Evolutionary conservation across 768 basidiomycete genomes (phyloP).

Genomic region (Dioszegia crocea): DNA sequence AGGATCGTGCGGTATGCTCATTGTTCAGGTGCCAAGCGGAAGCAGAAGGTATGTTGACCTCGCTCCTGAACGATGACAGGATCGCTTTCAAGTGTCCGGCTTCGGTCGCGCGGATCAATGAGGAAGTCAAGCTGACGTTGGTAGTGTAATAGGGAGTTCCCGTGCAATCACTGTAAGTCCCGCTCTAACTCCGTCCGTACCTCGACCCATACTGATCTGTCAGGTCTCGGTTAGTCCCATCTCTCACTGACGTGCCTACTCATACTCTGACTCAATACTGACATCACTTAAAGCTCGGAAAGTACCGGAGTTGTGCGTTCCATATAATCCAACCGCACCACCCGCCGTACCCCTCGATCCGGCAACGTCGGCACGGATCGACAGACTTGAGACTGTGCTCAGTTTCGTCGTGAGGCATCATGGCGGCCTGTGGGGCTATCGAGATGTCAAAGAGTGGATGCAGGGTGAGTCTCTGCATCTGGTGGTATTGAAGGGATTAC

Average conservation of each 20-base stretch:
- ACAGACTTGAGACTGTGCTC: conserved; percentile 30
- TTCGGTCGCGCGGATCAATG: too few species aligned
- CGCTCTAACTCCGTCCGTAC: neutral
- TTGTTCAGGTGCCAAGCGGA: conserved; percentile 46
- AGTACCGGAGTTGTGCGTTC: conserved; percentile 48
- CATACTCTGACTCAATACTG: conserved; percentile 1
- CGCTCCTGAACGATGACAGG: too few species aligned
- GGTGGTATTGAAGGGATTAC: neutral
- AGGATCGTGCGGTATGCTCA: too few species aligned
- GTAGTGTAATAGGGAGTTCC: conserved; percentile 48
- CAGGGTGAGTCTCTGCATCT: conserved; percentile 27
- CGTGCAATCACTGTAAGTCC: conserved; percentile 48
- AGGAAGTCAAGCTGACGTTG: conserved; percentile 8
- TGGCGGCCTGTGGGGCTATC: conserved; percentile 28
- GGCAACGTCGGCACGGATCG: conserved; percentile 24
- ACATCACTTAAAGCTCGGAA: conserved; percentile 25
- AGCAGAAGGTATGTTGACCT: conserved; percentile 35
- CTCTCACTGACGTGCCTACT: neutral
- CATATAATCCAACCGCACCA: conserved; percentile 42
- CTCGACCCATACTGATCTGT: conserved; percentile 1
- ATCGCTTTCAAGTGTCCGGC: too few species aligned
- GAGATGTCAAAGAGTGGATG: conserved; percentile 39
- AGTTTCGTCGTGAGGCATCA: conserved; percentile 34
- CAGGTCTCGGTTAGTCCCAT: conserved; percentile 28
- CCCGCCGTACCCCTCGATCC: conserved; percentile 23